phyloP scores from a whole-genome alignment of 2,329 filamentous ascomycete species.

The Chaetomiaceae sp. region DNA sequence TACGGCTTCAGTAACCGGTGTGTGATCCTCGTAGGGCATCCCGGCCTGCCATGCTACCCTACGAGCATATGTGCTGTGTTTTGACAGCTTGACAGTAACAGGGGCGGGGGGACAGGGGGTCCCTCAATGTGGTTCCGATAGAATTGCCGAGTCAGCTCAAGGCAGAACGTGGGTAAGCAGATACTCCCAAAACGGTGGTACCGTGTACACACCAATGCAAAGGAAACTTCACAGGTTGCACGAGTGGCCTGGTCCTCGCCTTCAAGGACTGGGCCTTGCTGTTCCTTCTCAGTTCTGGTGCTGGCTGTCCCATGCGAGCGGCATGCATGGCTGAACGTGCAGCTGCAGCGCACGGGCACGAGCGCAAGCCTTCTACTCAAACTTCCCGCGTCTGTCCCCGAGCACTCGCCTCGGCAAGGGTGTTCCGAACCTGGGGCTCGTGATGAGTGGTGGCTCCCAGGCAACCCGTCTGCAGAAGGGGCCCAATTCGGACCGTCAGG shows the following conservation, averaged over 20 bases:
- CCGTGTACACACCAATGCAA: background rate
- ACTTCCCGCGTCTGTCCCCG: background rate
- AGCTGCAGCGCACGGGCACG: background rate
- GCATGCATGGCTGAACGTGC: background rate
- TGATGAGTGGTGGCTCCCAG: no score
- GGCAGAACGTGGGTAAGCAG: no score
- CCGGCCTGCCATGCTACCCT: no score
- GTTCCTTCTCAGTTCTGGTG: background rate
- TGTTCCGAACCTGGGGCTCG: background rate
- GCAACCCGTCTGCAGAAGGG: no score
- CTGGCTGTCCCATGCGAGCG: background rate
- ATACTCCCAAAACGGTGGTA: no score
- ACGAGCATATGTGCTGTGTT: no score
- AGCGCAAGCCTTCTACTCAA: background rate
- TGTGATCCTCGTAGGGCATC: background rate
- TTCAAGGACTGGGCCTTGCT: background rate
- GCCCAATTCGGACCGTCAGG: no score
- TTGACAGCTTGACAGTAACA: no score
- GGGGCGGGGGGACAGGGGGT: no score
- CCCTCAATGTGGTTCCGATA: background rate
- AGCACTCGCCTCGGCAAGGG: background rate
- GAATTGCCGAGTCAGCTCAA: no score
- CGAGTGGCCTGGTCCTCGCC: background rate
- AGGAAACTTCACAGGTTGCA: slow-evolving; percentile 8
- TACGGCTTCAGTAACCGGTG: background rate